Conservation (phyloP, 2,329 filamentous ascomycete genomes). For the Fusarium sp. region DNA sequence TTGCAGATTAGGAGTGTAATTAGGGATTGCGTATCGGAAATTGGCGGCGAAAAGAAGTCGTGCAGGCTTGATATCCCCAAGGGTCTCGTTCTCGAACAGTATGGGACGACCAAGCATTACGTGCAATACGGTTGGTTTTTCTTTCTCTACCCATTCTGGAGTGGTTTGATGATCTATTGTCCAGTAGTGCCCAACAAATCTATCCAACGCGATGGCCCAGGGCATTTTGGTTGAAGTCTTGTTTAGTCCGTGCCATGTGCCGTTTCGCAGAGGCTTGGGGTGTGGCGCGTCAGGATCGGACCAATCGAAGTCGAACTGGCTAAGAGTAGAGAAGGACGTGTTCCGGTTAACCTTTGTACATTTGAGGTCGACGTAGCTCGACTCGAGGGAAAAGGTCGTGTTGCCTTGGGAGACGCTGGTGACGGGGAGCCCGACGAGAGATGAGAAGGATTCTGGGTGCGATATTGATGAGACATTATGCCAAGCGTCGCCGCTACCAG, state of each 20-base stretch:
- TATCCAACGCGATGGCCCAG: constrained; percentile 7
- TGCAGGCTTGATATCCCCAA: not conserved
- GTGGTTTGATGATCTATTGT: not conserved
- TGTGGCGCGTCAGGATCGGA: not conserved
- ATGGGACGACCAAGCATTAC: not conserved
- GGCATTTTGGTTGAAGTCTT: not conserved
- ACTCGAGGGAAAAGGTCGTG: constrained; percentile 14
- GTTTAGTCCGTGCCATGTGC: constrained; percentile 17
- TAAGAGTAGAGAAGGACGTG: not conserved
- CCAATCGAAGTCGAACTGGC: not conserved
- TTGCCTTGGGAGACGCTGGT: constrained; percentile 7
- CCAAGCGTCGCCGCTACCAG: not conserved
- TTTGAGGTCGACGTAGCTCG: constrained; percentile 18
- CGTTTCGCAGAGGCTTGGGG: not conserved
- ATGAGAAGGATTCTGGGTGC: constrained; percentile 3
- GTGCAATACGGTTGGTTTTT: not conserved
- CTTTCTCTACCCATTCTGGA: not conserved
- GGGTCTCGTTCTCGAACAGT: constrained; percentile 16
- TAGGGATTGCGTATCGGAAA: not conserved
- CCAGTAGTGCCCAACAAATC: constrained; percentile 8
- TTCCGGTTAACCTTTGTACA: not conserved
- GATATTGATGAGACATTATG: not conserved
- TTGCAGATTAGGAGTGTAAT: not conserved
- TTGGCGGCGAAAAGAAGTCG: constrained; percentile 8
- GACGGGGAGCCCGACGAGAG: constrained; percentile 14